Percentiles rank a stretch among this genome's conserved stretches.
phyloP scores from a whole-genome alignment of 352 stramenopile genomes.

The Phytophthora foliorum region DNA sequence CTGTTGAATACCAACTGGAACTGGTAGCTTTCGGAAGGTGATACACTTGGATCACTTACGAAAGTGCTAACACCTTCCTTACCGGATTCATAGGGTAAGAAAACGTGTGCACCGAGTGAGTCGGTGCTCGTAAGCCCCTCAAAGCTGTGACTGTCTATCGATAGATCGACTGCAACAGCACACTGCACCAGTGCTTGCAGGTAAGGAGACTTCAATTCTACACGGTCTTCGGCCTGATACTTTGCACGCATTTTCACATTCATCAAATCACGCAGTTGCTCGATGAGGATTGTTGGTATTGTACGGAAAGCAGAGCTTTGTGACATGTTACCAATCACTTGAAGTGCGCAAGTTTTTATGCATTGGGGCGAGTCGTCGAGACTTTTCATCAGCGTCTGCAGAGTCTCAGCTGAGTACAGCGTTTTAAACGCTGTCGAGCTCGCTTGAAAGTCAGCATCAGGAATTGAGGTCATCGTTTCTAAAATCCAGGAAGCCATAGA shows the following conservation, averaged over 20 bases:
- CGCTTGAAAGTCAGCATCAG: slow-evolving; percentile 15
- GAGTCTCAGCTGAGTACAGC: slow-evolving; percentile 43
- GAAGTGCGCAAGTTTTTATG: slow-evolving; percentile 50
- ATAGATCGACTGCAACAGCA: slow-evolving; percentile 63
- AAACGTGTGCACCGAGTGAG: neutral
- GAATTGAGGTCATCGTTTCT: slow-evolving; percentile 33
- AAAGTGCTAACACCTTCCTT: slow-evolving; percentile 11
- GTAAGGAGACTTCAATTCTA: slow-evolving; percentile 70
- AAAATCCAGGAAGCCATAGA: slow-evolving; percentile 55
- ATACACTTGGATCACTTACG: slow-evolving; percentile 22
- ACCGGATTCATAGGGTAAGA: slow-evolving; percentile 16
- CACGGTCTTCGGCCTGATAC: slow-evolving; percentile 53
- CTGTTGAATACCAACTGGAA: slow-evolving; percentile 39
- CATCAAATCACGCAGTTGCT: slow-evolving; percentile 51
- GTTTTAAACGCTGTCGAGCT: slow-evolving; percentile 25
- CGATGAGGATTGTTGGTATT: slow-evolving; percentile 48
- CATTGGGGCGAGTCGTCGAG: slow-evolving; percentile 53
- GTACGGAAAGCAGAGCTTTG: slow-evolving; percentile 51
- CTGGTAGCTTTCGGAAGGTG: slow-evolving; percentile 26
- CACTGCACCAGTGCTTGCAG: slow-evolving; percentile 72
- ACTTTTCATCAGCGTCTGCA: slow-evolving; percentile 46
- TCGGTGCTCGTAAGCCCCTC: neutral
- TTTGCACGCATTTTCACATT: slow-evolving; percentile 63
- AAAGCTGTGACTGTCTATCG: slow-evolving; percentile 53
- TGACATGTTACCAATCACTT: slow-evolving; percentile 53